Percentiles rank a stretch among this genome's conserved stretches.
Conservation (phyloP, 2,329 filamentous ascomycete genomes). For the Xylogone sp. region DNA sequence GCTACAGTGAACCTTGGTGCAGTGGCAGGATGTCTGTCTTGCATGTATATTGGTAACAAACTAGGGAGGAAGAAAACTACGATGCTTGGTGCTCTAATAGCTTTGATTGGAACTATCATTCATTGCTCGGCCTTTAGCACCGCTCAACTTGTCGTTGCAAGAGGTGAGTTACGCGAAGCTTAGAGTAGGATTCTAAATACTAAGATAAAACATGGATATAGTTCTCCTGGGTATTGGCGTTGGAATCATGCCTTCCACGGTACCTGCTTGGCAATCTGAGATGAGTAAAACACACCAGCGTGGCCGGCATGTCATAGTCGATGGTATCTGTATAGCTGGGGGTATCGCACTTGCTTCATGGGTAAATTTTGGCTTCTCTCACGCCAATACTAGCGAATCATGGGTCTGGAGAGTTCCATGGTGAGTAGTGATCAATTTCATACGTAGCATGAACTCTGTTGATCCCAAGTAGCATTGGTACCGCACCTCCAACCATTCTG, state of each 20-base stretch:
- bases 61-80: constrained; percentile 40
- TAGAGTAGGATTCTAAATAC: background rate
- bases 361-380: constrained; percentile 53
- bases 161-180: constrained; percentile 23
- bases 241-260: constrained; percentile 35
- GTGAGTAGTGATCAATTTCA: background rate
- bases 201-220: background rate
- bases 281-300: constrained; percentile 36
- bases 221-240: constrained; percentile 37
- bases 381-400: constrained; percentile 14
- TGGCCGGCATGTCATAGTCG: constrained; percentile 37
- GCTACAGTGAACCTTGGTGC: constrained; percentile 29
- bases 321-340: constrained; percentile 37
- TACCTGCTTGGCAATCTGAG: constrained; percentile 38
- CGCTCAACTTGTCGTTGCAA: constrained; percentile 38
- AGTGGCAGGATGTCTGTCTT: constrained; percentile 32
- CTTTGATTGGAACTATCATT: constrained; percentile 39
- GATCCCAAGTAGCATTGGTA: background rate
- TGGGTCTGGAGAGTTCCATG: background rate
- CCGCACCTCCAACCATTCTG: background rate
- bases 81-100: constrained; percentile 34
- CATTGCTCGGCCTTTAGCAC: constrained; percentile 34
- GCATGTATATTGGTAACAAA: constrained; percentile 33
- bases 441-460: background rate
- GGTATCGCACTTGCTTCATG: constrained; percentile 55